Base-by-base conservation (phyloP, 495 filamentous ascomycete species). In the Trichodelitschia bisporula region DNA sequence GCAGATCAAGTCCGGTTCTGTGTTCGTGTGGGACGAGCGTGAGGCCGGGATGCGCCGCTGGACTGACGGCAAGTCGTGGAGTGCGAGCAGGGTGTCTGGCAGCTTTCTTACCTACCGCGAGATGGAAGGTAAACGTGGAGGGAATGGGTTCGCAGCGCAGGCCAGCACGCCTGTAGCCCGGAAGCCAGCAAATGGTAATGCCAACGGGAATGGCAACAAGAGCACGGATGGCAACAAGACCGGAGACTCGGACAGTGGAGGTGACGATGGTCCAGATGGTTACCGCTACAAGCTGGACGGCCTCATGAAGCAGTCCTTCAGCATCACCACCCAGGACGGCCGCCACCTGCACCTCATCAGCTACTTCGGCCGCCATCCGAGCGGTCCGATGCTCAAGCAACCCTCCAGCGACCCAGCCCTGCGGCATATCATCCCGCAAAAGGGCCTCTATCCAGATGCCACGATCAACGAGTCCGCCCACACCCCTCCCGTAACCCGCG, bases 51-150 rank as follows among this genome's bases (percentile, higher is more conserved):
- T 97, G 86, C 65, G 86, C 34, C 61, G 86, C 51, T 97, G 86
- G 86, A 97, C 86, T 0, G 86, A 97, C 42, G 86, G 86, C 14
- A 97, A 97, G 49, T 95, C 86, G 26, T 97, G 86, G 86, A 95
- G 89, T 43, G 86, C 86, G 15, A 93, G 84, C 47, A 67, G 86
- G 32, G 86, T 97, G 2, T 93, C 89, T 0, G 86, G 86, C 12
- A 95, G 89, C 55, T 97, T 97, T 45, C 54, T 97, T 31, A 97
- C 86, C 2, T 97, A 97, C 44, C 61, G 86, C 19, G 86, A 97
- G 49, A 97, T 97, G 86, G 86, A 97, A 47, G 86, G 86, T 48
- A 95, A 95, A 54, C 66, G 89, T 25, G 69, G 67, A 36, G 63
- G 67, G 16, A 65, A 58, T 36, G 61, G 59, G 31, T 64, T 69